Base-by-base conservation (phyloP, 2,329 filamentous ascomycete species). In the Apiospora pterosperma region DNA sequence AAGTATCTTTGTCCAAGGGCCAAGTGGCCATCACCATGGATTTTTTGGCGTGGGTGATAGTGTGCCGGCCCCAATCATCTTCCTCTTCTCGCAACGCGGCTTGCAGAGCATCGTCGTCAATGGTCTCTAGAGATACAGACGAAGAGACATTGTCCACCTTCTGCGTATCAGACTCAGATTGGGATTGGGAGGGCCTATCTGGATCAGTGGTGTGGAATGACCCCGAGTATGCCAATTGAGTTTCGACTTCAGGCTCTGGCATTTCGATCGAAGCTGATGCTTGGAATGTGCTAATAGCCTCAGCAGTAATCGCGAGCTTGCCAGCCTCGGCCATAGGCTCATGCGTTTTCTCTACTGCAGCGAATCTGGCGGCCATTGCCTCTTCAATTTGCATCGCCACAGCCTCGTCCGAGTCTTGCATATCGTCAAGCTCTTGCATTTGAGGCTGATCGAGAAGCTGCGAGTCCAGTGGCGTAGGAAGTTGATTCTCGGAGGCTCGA, bases 91-190 rank as follows among this genome's bases (percentile, higher is more conserved):
- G 23, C 5, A 66, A 52, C 21, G 59, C 48, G 61, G 66, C 62
- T 62, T 67, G 64, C 5, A 67, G 36, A 48, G 64, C 59, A 61
- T 67, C 66, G 23, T 67, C 66, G 23, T 64, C 62, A 14, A 63
- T 3, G 3, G 25, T 55, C 16, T 55, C 48, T 59, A 62, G 64
- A 23, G 62, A 66, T 2, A 61, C 39, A n/a, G 62, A 48, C 5
- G 62, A 58, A 11, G 23, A 60, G 2, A 36, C 4, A 25, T 10
- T 39, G n/a, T 34, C 36, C 11, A 10, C 34, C 59, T 28, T 60
- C n/a, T 41, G 21, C n/a, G n/a, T 25, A 60, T 38, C 36, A 23
- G 28, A 12, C 25, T 55, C 48, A n/a, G 1, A 4, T n/a, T 55
- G 48, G 28, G 28, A 19, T 34, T 19, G 28, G 34, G 48, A n/a